Conservation (phyloP, 805 yeast genomes). For the Candida boidinii region DNA sequence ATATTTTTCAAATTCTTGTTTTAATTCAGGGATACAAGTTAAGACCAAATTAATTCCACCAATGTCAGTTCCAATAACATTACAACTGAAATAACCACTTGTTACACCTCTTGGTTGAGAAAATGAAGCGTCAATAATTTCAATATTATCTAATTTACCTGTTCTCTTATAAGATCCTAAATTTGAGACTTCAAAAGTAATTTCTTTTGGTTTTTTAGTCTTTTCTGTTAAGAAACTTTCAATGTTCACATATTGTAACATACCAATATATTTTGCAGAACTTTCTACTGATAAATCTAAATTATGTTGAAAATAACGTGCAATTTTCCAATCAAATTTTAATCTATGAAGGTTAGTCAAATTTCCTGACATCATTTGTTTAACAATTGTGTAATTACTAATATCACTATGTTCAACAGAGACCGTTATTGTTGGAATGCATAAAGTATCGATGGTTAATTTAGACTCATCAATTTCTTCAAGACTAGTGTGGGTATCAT, state of each 20-base stretch:
- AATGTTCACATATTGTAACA: conserved; percentile 4
- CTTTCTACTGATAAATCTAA: background rate
- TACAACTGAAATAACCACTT: conserved; percentile 8
- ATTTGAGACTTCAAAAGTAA: conserved; percentile 14
- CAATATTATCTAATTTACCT: background rate
- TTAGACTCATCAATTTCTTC: too few species aligned
- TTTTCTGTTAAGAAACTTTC: conserved; percentile 1
- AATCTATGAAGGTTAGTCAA: too few species aligned
- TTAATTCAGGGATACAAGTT: conserved; percentile 2
- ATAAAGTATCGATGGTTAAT: too few species aligned
- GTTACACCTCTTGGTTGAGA: conserved; percentile 9
- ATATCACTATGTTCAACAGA: too few species aligned
- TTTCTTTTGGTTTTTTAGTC: conserved; percentile 1
- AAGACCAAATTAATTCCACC: conserved; percentile 11
- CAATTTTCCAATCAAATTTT: conserved; percentile 10
- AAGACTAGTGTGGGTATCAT: too few species aligned
- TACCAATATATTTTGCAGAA: conserved; percentile 5
- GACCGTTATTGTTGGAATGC: too few species aligned
- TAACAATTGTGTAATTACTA: too few species aligned
- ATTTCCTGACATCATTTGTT: too few species aligned
- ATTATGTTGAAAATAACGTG: conserved; percentile 6
- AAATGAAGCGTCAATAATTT: conserved; percentile 10
- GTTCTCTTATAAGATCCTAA: conserved; percentile 7
- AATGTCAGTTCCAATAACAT: conserved; percentile 10
- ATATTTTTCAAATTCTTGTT: conserved; percentile 3